These are phyloP conservation scores for Suhomyces bokatorum DNA, from an alignment of 1,139 yeast species.

Conservation along the genomic window DNA sequence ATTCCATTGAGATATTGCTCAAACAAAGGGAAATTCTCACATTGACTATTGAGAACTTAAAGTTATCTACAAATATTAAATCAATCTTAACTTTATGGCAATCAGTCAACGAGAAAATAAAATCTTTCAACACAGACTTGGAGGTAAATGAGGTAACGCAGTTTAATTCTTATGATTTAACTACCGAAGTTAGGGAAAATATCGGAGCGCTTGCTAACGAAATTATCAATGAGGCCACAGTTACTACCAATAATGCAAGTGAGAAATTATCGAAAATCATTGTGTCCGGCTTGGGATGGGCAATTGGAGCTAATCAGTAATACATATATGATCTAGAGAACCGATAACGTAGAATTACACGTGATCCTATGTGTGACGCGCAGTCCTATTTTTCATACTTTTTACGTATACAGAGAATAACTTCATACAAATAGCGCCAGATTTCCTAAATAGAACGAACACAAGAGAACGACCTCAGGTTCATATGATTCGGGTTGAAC, in stretches of 20 bases:
- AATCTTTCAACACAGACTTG: conserved; percentile 16
- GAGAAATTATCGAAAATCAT: conserved; percentile 54
- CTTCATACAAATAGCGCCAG: background rate
- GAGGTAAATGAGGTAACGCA: conserved; percentile 6
- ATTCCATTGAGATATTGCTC: conserved; percentile 24
- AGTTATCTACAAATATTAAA: conserved; percentile 27
- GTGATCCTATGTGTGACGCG: no score
- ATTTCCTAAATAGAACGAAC: background rate
- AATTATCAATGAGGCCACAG: conserved; percentile 35
- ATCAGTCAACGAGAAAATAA: conserved; percentile 30
- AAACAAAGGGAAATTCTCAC: conserved; percentile 54
- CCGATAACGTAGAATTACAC: background rate
- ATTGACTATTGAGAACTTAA: conserved; percentile 36
- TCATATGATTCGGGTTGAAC: conserved; percentile 9
- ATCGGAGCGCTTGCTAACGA: conserved; percentile 28
- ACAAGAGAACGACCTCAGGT: background rate
- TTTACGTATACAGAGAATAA: no score
- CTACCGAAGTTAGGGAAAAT: conserved; percentile 12
- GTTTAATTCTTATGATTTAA: background rate
- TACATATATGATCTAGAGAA: background rate
- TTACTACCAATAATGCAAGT: conserved; percentile 40
- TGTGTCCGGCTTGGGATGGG: conserved; percentile 66
- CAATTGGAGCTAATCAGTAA: conserved; percentile 52
- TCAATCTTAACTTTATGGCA: conserved; percentile 41
- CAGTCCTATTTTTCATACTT: no score